phyloP scores from a whole-genome alignment of 169 alveolate genomes.

The Plasmodium sp. region DNA sequence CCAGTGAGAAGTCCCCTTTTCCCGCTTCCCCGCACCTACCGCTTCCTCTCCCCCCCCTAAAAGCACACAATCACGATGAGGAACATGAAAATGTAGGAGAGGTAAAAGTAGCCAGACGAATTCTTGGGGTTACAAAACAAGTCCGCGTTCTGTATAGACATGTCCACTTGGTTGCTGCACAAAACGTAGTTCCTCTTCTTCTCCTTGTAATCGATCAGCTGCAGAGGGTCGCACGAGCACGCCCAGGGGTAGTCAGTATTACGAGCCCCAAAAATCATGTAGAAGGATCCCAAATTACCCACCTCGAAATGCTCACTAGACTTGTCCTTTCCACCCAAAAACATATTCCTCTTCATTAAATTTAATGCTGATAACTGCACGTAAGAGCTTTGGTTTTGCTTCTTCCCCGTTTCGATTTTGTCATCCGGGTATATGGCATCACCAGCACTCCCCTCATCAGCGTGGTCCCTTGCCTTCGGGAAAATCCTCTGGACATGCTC shows the following conservation, averaged over 20 bases:
- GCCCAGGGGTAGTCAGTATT: conserved; percentile 89
- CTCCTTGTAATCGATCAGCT: conserved; percentile 76
- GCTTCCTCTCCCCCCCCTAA: neutral
- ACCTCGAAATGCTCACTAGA: conserved; percentile 37
- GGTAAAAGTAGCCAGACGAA: conserved; percentile 34
- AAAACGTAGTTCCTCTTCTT: conserved; percentile 79
- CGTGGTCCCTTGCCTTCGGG: neutral
- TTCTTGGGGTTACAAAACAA: conserved; percentile 83
- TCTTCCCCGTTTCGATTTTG: neutral
- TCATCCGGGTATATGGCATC: neutral
- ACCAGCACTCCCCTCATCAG: neutral
- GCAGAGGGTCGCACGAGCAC: conserved; percentile 81
- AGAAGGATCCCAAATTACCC: conserved; percentile 67
- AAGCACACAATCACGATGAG: conserved; percentile 12
- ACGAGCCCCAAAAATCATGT: conserved; percentile 60
- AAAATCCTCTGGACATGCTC: neutral
- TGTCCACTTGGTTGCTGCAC: conserved; percentile 84
- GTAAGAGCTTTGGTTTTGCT: conserved; percentile 32
- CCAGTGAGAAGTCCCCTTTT: no score
- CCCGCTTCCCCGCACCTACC: neutral
- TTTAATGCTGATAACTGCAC: conserved; percentile 7
- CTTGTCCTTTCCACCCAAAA: conserved; percentile 7
- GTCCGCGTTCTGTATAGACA: conserved; percentile 80
- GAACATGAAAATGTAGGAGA: conserved; percentile 33
- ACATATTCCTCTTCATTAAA: neutral